phyloP scores from a whole-genome alignment of 2,329 filamentous ascomycete genomes.

The Exophiala phaeomuriformis region DNA sequence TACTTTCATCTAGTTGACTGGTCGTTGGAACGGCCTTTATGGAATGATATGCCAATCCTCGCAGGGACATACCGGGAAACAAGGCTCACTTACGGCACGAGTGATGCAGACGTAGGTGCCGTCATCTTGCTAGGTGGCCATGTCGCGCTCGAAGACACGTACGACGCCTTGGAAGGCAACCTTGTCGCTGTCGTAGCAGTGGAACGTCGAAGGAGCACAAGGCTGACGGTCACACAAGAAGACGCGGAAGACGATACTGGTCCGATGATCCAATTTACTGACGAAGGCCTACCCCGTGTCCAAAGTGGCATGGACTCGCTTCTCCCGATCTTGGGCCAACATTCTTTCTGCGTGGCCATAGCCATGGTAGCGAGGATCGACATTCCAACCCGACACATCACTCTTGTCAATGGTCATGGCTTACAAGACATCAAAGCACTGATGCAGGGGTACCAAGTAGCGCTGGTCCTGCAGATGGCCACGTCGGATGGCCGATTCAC shows the following conservation, averaged over 20 bases:
- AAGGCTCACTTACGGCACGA: slow-evolving; percentile 37
- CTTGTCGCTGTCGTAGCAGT: slow-evolving; percentile 47
- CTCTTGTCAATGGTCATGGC: slow-evolving; percentile 4
- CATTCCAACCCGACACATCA: slow-evolving; percentile 11
- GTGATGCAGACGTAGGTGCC: slow-evolving; percentile 44
- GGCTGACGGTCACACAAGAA: background rate
- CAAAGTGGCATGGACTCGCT: background rate
- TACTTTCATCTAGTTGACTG: slow-evolving; percentile 49
- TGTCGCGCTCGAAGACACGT: slow-evolving; percentile 42
- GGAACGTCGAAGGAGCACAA: background rate
- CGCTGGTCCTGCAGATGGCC: slow-evolving; percentile 18
- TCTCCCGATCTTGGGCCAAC: slow-evolving; percentile 7
- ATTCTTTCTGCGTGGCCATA: slow-evolving; percentile 15
- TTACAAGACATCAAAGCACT: slow-evolving; percentile 5
- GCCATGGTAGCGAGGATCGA: slow-evolving; percentile 18
- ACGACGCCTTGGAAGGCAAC: slow-evolving; percentile 47
- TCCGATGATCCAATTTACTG: background rate
- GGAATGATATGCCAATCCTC: slow-evolving; percentile 43
- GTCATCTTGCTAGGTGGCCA: slow-evolving; percentile 45
- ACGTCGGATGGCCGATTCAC: slow-evolving; percentile 19
- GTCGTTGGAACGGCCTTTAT: slow-evolving; percentile 33
- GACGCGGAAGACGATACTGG: background rate
- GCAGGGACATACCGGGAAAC: slow-evolving; percentile 25
- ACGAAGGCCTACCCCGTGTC: slow-evolving; percentile 15
- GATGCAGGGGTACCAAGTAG: slow-evolving; percentile 9